Conservation (phyloP, 805 yeast species). For the Lipomyces sp. region DNA sequence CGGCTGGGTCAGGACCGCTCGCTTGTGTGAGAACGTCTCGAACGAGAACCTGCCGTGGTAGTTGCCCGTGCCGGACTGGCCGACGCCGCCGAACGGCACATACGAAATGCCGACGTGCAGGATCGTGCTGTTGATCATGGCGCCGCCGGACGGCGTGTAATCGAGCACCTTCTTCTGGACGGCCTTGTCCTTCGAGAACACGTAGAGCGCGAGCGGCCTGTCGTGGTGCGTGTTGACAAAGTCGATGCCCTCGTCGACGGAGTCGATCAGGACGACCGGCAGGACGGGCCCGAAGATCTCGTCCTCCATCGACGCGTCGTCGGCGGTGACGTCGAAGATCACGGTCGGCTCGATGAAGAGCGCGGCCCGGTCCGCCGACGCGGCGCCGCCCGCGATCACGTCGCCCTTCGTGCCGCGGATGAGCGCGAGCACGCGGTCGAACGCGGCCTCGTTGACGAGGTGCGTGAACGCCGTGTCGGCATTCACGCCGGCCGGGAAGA, state of each 20-base stretch:
- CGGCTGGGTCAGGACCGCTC: slow-evolving; percentile 64
- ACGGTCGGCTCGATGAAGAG: slow-evolving; percentile 71
- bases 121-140: slow-evolving; percentile 65
- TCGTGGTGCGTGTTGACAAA: slow-evolving; percentile 47
- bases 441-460: slow-evolving; percentile 56
- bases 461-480: slow-evolving; percentile 52
- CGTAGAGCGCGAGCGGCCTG: slow-evolving; percentile 77
- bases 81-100: slow-evolving; percentile 91
- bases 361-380: slow-evolving; percentile 35
- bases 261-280: slow-evolving; percentile 60
- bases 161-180: slow-evolving; percentile 51
- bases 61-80: slow-evolving; percentile 74
- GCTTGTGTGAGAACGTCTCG: slow-evolving; percentile 71
- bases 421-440: slow-evolving; percentile 44
- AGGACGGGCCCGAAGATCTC: slow-evolving; percentile 86
- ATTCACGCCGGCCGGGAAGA: slow-evolving; percentile 44
- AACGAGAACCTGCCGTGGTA: slow-evolving; percentile 75
- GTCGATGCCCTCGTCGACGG: slow-evolving; percentile 46
- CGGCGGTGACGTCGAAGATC: slow-evolving; percentile 57
- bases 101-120: slow-evolving; percentile 63
- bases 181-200: slow-evolving; percentile 50
- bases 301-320: slow-evolving; percentile 66
- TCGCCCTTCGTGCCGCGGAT: slow-evolving; percentile 39
- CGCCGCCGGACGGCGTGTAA: slow-evolving; percentile 67
- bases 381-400: slow-evolving; percentile 33